A percentile compares a stretch with the other conserved stretches of the same genome.
Evolutionary conservation across 2,329 filamentous ascomycete species (phyloP).

Genomic region (Anthostomella pinea): DNA sequence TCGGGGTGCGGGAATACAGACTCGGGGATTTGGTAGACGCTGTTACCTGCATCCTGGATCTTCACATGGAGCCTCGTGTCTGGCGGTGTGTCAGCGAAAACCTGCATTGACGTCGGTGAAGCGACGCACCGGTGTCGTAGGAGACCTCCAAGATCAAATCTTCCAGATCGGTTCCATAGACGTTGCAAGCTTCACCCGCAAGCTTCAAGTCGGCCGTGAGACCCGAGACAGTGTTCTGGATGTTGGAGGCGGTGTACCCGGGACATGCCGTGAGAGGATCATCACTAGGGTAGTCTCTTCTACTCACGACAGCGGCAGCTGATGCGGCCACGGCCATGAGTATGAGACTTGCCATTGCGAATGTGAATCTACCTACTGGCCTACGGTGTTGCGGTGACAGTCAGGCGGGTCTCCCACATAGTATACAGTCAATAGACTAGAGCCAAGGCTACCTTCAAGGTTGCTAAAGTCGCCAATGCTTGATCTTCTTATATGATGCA

Average conservation of each 20-base stretch:
- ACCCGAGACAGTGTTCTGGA: conserved; percentile 46
- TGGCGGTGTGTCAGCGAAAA: conserved; percentile 30
- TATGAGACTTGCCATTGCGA: conserved; percentile 26
- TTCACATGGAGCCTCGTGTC: conserved; percentile 70
- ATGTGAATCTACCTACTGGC: no score
- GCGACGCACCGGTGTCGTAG: conserved; percentile 52
- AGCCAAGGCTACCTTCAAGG: no score
- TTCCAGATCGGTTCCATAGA: conserved; percentile 66
- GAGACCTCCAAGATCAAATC: conserved; percentile 60
- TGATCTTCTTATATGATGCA: no score
- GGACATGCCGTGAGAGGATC: conserved; percentile 47
- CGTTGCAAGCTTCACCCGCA: conserved; percentile 63
- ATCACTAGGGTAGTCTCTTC: conserved; percentile 25
- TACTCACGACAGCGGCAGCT: conserved; percentile 22
- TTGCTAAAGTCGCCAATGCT: no score
- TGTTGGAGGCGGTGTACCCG: conserved; percentile 59
- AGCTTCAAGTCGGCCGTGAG: conserved; percentile 63
- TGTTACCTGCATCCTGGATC: conserved; percentile 66
- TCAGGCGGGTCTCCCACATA: no score
- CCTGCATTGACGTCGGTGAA: no score
- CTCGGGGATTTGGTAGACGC: conserved; percentile 73
- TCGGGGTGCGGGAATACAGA: conserved; percentile 62
- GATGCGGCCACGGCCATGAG: conserved; percentile 26
- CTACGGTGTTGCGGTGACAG: no score
- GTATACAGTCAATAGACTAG: no score